Conservation (phyloP, 179 eudicot species). For the Silene coronaria region DNA sequence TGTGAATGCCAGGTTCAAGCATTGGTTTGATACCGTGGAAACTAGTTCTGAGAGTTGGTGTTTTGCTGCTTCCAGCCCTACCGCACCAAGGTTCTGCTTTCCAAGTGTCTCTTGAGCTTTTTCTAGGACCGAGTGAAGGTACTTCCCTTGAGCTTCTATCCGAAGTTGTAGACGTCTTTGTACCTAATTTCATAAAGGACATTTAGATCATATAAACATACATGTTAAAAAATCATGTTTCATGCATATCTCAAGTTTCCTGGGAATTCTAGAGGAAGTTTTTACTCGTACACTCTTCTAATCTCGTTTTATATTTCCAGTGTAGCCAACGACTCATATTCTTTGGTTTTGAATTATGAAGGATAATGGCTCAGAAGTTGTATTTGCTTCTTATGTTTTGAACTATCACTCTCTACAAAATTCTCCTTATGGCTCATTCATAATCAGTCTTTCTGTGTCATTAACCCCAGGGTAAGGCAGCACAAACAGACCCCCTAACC, state of each 20-base stretch:
- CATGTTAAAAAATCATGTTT: neutral
- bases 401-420: no score
- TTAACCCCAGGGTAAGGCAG: no score
- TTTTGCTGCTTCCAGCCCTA: conserved; percentile 78
- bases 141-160: conserved; percentile 95
- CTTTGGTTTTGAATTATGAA: no score
- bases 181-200: conserved; percentile 43
- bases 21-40: conserved; percentile 62
- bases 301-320: no score
- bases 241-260: conserved; percentile 17
- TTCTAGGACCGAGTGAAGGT: conserved; percentile 79
- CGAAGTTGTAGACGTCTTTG: conserved; percentile 82
- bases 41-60: conserved; percentile 69
- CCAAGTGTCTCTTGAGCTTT: conserved; percentile 89
- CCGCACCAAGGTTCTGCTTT: conserved; percentile 57
- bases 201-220: conserved; percentile 3
- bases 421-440: no score
- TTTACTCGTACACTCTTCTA: neutral
- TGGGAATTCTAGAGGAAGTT: neutral
- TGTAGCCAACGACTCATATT: neutral
- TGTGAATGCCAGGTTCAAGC: conserved; percentile 52
- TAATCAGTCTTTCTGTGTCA: no score
- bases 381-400: no score
- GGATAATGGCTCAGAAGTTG: no score
- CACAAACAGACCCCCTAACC: no score